A percentile compares a stretch with the other conserved stretches of the same genome.
Evolutionary conservation across 2,329 filamentous ascomycete genomes (phyloP).

Genomic region (Claviceps maximensis): DNA sequence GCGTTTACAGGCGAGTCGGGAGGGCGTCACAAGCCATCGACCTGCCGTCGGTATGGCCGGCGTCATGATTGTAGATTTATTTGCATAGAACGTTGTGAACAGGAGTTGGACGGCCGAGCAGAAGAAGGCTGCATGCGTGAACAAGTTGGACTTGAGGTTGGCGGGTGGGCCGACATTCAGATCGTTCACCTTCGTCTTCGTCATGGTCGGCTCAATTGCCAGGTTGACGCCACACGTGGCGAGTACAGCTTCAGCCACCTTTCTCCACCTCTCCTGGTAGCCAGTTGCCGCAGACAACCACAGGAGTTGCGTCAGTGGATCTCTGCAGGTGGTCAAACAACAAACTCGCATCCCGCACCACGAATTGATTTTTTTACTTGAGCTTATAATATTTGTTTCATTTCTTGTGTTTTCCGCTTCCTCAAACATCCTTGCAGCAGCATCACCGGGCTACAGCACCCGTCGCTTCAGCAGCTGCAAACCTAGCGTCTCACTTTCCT

Average conservation of each 20-base stretch:
- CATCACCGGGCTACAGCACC: background rate
- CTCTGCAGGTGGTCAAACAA: constrained; percentile 6
- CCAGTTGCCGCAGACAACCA: constrained; percentile 26
- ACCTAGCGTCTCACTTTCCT: background rate
- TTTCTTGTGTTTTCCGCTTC: background rate
- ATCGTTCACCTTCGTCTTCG: background rate
- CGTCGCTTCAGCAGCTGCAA: background rate
- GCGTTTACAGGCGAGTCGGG: constrained; percentile 31
- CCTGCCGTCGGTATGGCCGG: constrained; percentile 14
- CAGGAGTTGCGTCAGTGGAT: constrained; percentile 19
- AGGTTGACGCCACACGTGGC: constrained; percentile 5
- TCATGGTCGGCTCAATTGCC: background rate
- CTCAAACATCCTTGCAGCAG: background rate
- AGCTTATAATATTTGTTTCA: background rate
- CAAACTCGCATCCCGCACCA: background rate
- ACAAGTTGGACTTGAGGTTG: background rate
- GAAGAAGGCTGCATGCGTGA: background rate
- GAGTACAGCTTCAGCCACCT: background rate
- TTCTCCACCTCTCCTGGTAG: background rate
- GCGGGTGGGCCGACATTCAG: background rate
- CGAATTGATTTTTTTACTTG: background rate
- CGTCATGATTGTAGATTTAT: background rate
- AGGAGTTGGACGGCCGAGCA: background rate
- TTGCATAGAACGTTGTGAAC: background rate
- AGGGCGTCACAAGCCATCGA: constrained; percentile 12